These are phyloP conservation scores for Leishmania lainsoni DNA, from an alignment of 208 protist genomes.

Conservation along the genomic window DNA sequence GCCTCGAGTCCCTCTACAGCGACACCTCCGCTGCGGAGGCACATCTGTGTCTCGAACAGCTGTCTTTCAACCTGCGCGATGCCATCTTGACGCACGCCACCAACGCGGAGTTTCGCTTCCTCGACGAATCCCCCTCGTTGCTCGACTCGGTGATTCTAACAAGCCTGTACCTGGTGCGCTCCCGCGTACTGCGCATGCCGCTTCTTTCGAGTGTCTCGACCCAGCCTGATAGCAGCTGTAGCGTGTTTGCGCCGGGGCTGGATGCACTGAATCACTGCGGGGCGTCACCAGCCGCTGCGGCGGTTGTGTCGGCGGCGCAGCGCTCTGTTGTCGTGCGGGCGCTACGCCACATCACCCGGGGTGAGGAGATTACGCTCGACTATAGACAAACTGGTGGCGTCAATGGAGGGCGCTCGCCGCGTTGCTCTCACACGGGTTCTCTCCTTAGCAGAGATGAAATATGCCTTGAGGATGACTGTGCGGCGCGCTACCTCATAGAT, in stretches of 20 bases:
- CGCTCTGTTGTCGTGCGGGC: constrained; percentile 69
- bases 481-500: constrained; percentile 25
- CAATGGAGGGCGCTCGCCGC: background rate
- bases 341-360: constrained; percentile 33
- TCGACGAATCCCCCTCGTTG: constrained; percentile 48
- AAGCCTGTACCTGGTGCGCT: constrained; percentile 71
- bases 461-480: constrained; percentile 12
- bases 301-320: constrained; percentile 45
- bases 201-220: constrained; percentile 24
- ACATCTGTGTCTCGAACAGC: constrained; percentile 72
- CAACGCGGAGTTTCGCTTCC: constrained; percentile 54
- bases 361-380: constrained; percentile 75
- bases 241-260: constrained; percentile 67
- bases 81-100: constrained; percentile 57
- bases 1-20: constrained; percentile 63
- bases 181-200: constrained; percentile 58
- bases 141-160: constrained; percentile 63
- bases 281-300: constrained; percentile 31
- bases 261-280: constrained; percentile 69
- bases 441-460: background rate
- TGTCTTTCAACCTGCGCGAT: constrained; percentile 74
- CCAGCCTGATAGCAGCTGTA: constrained; percentile 3
- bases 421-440: background rate
- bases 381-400: constrained; percentile 28
- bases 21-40: constrained; percentile 28